These are phyloP conservation scores for Tricholoma sp. DNA, from an alignment of 768 basidiomycete species.

Conservation along the genomic window DNA sequence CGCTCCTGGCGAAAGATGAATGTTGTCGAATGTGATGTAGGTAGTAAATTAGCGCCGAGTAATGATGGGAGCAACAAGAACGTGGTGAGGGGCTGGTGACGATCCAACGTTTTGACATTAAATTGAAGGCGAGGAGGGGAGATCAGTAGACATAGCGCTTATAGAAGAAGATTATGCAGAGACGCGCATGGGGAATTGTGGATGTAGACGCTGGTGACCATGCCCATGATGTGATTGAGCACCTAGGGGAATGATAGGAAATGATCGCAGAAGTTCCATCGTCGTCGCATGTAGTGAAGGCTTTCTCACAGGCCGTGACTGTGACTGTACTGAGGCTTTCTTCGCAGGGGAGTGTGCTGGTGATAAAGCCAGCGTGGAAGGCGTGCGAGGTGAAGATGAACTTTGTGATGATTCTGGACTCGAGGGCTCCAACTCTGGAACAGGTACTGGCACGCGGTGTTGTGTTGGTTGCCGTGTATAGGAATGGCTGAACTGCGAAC, in stretches of 20 bases:
- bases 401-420: constrained; percentile 32
- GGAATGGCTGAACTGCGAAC: constrained; percentile 17
- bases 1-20: not conserved
- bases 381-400: constrained; percentile 21
- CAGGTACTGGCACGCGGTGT: constrained; percentile 6
- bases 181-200: constrained; percentile 11
- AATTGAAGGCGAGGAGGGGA: not conserved
- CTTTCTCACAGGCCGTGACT: constrained; percentile 14
- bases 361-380: constrained; percentile 20
- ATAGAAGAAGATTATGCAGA: constrained; percentile 4
- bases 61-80: not conserved
- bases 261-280: constrained; percentile 42
- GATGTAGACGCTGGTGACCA: constrained; percentile 10
- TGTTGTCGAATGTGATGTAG: not conserved
- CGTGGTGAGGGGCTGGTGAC: constrained; percentile 3
- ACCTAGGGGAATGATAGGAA: constrained; percentile 36
- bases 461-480: constrained; percentile 7
- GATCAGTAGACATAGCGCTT: not conserved
- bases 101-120: constrained; percentile 1
- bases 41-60: not conserved
- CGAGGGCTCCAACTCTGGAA: constrained; percentile 42
- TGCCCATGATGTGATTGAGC: constrained; percentile 16
- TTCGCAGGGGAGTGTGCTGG: constrained; percentile 16
- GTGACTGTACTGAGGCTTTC: constrained; percentile 10
- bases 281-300: constrained; percentile 31